Percentiles rank a stretch among this genome's conserved stretches.
Evolutionary conservation across 495 filamentous ascomycete species (phyloP).

Genomic region (Neurospora intermedia): DNA sequence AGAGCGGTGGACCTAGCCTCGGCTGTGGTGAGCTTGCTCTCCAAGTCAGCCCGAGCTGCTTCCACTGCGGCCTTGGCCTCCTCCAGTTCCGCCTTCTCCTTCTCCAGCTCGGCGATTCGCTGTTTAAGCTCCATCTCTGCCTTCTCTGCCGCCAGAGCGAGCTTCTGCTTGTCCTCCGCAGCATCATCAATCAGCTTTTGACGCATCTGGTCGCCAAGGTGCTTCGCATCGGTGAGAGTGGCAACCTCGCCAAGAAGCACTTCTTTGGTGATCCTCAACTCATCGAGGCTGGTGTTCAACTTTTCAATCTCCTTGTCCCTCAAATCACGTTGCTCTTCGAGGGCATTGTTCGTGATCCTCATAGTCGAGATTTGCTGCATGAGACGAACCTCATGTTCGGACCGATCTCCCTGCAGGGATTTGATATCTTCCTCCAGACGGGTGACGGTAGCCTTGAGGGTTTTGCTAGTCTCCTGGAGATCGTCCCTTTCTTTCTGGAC

Average conservation of each 20-base stretch:
- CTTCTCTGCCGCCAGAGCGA: slow-evolving; percentile 11
- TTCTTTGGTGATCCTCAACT: slow-evolving; percentile 11
- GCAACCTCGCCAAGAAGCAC: slow-evolving; percentile 6
- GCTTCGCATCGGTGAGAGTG: slow-evolving; percentile 11
- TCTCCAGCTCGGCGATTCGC: slow-evolving; percentile 25
- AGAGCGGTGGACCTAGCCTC: slow-evolving; percentile 16
- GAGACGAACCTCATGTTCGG: slow-evolving; percentile 26
- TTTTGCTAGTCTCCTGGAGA: slow-evolving; percentile 20
- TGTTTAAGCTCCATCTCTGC: slow-evolving; percentile 15
- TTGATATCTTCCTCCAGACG: slow-evolving; percentile 25
- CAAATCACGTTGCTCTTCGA: slow-evolving; percentile 26
- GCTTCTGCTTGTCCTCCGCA: slow-evolving; percentile 12
- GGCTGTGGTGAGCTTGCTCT: slow-evolving; percentile 14
- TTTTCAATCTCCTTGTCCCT: slow-evolving; percentile 28
- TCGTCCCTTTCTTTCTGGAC: slow-evolving; percentile 31
- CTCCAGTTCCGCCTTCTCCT: slow-evolving; percentile 26
- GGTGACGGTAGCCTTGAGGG: slow-evolving; percentile 20
- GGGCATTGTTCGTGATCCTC: slow-evolving; percentile 20
- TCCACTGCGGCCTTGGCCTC: slow-evolving; percentile 19
- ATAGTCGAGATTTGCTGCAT: slow-evolving; percentile 26
- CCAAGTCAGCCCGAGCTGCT: slow-evolving; percentile 25
- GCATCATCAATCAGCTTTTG: slow-evolving; percentile 9
- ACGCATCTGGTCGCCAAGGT: slow-evolving; percentile 13
- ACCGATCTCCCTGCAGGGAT: slow-evolving; percentile 22
- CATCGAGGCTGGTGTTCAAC: slow-evolving; percentile 18